Base-by-base conservation (phyloP, 306 rosid genomes). In the Rosa multiflora region DNA sequence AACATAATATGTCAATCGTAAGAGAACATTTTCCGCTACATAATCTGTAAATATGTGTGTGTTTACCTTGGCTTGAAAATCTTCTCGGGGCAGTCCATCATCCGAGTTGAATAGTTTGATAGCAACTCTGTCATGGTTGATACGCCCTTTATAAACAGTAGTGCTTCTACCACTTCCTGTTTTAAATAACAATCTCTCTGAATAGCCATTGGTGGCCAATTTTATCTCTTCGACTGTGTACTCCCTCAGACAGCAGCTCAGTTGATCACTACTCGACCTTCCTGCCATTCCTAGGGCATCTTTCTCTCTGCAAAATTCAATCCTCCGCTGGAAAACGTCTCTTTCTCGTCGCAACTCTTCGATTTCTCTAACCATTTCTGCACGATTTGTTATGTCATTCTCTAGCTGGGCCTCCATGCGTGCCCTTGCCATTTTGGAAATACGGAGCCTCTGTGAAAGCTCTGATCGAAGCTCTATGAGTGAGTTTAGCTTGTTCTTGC, bases 231-330 rank as follows among this genome's bases (percentile, higher is more conserved):
- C 90, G 4, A 63, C 74, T 1, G 87, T 83, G 75, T 90, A 94
- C 83, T 81, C 94, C 78, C 93, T 88, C 32, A 86, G 82, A 35
- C 75, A 40, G n/a, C 84, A 87, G 9, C 77, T 43, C 10, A 73
- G n/a, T 59, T 87, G 14, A 58, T 58, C 64, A 21, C 6, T 90
- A 5, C 74, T 78, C 44, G 80, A 3, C 84, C 84, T 83, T 2
- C 81, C 80, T 0, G 81, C 86, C 88, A 80, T 85, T 61, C 89
- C 91, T 5, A 85, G 85, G 1, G 85, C 92, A 23, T 90, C 92
- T 75, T 83, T 88, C 7, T 91, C 89, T 69, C 78, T 91, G 67
- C 96, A 91, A 49, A 90, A 92, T 80, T 89, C 94, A 4, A 94
- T 82, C 82, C 97, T 88, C 56, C 96, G 76, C 6, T 81, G 85